Evolutionary conservation across 1,284 basidiomycete species (phyloP).

Genomic region (Cystobasidium slooffiae): DNA sequence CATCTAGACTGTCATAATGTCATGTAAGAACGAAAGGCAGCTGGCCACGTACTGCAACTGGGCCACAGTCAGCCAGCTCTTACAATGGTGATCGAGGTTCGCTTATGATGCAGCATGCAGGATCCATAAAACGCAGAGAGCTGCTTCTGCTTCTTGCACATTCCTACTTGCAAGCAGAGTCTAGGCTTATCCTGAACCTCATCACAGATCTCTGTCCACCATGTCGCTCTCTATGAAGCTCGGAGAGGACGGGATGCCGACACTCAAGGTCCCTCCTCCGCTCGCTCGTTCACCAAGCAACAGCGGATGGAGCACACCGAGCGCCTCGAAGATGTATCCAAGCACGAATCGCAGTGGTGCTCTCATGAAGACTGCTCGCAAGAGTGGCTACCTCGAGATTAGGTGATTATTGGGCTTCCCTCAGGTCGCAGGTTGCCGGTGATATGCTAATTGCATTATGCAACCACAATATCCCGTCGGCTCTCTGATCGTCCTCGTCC

Average conservation of each 20-base stretch:
- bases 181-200: too few relatives aligned
- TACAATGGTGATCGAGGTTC: too few relatives aligned
- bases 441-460: conserved; percentile 6
- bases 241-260: conserved; percentile 7
- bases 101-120: too few relatives aligned
- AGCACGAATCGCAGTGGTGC: conserved; percentile 10
- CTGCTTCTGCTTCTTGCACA: too few relatives aligned
- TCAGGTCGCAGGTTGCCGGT: background rate
- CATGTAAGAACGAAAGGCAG: too few relatives aligned
- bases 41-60: too few relatives aligned
- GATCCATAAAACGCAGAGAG: too few relatives aligned
- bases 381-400: conserved; percentile 41
- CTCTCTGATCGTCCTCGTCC: conserved; percentile 1
- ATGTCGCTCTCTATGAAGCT: background rate
- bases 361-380: conserved; percentile 23
- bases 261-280: background rate
- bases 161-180: too few relatives aligned
- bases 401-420: conserved; percentile 2
- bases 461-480: background rate
- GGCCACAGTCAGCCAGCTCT: too few relatives aligned
- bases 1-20: too few relatives aligned
- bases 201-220: too few relatives aligned
- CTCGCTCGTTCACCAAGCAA: background rate
- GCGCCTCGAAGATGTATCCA: conserved; percentile 8
- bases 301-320: conserved; percentile 11